A percentile compares a stretch with the other conserved stretches of the same genome.
These are phyloP conservation scores for Hypocreales sp. DNA, from an alignment of 2,329 filamentous ascomycete genomes.

Conservation along the genomic window DNA sequence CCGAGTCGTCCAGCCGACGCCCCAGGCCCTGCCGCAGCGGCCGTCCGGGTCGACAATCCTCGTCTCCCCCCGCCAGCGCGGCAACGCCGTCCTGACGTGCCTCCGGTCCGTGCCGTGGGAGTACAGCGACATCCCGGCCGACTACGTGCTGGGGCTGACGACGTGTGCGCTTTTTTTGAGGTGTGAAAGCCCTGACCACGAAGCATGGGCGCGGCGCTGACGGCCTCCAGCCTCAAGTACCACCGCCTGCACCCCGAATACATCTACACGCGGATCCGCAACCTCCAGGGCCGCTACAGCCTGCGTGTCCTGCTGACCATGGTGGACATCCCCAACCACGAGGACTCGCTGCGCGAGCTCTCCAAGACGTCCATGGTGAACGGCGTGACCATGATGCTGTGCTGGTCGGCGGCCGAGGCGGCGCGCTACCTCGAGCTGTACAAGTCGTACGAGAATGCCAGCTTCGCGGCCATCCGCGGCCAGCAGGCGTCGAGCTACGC, in stretches of 20 bases:
- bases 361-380: constrained; percentile 88
- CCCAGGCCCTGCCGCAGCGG: constrained; percentile 60
- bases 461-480: constrained; percentile 66
- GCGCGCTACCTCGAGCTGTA: constrained; percentile 88
- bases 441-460: constrained; percentile 83
- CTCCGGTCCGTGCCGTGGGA: constrained; percentile 83
- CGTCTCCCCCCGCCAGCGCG: constrained; percentile 84
- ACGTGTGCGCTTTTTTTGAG: constrained; percentile 85
- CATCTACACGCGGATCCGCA: constrained; percentile 83
- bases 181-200: constrained; percentile 9
- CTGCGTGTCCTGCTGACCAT: constrained; percentile 77
- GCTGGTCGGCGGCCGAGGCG: constrained; percentile 88
- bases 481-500: constrained; percentile 73
- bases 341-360: constrained; percentile 76
- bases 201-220: not conserved
- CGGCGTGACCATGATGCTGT: constrained; percentile 80
- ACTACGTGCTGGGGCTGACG: constrained; percentile 76
- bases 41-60: constrained; percentile 62
- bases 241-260: constrained; percentile 96
- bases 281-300: constrained; percentile 71
- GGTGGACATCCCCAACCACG: constrained; percentile 91
- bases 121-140: constrained; percentile 89
- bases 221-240: constrained; percentile 63
- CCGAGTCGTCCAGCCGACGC: constrained; percentile 72
- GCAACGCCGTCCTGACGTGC: constrained; percentile 78